phyloP scores from a whole-genome alignment of 2,329 filamentous ascomycete species.

The Ceratocystis eucalypticola region DNA sequence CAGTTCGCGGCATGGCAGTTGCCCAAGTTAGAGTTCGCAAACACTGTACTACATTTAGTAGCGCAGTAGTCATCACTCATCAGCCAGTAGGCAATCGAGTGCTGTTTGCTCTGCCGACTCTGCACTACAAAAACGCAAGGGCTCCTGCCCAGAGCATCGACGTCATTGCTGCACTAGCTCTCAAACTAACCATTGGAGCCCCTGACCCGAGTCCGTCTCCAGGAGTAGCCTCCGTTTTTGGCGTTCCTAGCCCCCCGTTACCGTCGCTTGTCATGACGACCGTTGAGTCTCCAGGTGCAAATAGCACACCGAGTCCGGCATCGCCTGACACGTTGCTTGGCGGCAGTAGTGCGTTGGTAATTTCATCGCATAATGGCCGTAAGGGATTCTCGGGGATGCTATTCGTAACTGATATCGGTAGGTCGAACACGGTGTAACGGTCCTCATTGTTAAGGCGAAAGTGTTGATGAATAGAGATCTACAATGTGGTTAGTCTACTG shows the following conservation, averaged over 20 bases:
- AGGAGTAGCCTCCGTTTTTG: conserved; percentile 24
- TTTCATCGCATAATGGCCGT: conserved; percentile 36
- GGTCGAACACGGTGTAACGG: conserved; percentile 56
- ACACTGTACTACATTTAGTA: neutral
- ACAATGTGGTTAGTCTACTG: neutral
- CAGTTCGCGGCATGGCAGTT: neutral
- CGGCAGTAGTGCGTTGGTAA: conserved; percentile 39
- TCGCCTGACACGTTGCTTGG: conserved; percentile 31
- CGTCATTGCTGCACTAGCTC: conserved; percentile 15
- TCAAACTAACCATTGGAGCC: conserved; percentile 25
- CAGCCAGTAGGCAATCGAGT: neutral
- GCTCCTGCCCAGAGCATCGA: conserved; percentile 4
- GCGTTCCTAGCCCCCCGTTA: conserved; percentile 23
- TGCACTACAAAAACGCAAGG: conserved; percentile 8
- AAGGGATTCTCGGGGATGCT: conserved; percentile 34
- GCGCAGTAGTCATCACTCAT: neutral
- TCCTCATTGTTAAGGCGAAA: conserved; percentile 51
- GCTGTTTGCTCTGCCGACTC: neutral
- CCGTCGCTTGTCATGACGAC: conserved; percentile 23
- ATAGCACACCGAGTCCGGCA: conserved; percentile 32
- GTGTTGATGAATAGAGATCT: conserved; percentile 58
- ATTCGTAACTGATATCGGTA: conserved; percentile 57
- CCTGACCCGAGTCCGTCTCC: conserved; percentile 27
- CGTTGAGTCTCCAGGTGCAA: conserved; percentile 39
- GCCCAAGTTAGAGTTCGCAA: neutral